These are phyloP conservation scores for Cyclotella distinguenda DNA, from an alignment of 108 stramenopile species.

Conservation along the genomic window DNA sequence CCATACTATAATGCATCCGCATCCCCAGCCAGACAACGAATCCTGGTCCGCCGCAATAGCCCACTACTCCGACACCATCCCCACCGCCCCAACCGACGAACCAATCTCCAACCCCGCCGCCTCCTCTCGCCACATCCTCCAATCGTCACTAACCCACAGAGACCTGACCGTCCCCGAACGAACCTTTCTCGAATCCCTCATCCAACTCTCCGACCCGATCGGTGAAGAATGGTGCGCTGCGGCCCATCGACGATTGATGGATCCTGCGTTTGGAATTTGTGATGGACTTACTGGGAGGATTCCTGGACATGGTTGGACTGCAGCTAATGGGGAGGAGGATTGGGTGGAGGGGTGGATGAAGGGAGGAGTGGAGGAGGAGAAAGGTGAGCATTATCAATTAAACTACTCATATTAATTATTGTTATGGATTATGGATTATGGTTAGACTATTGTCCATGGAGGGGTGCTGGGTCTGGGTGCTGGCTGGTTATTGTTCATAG, in stretches of 20 bases:
- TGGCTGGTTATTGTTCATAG: too few species aligned
- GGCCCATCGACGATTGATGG: neutral
- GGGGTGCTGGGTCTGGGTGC: too few species aligned
- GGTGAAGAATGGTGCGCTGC: neutral
- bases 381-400: neutral
- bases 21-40: too few species aligned
- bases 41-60: too few species aligned
- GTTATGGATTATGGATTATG: neutral
- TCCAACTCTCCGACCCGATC: neutral
- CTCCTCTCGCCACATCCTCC: too few species aligned
- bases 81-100: too few species aligned
- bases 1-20: too few species aligned
- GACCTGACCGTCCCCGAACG: too few species aligned
- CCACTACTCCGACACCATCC: too few species aligned
- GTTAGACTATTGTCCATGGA: too few species aligned
- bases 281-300: neutral
- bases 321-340: neutral
- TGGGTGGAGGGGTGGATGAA: neutral
- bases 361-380: neutral
- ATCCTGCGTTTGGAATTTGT: neutral
- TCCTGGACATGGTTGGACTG: constrained; percentile 1
- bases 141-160: too few species aligned
- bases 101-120: too few species aligned
- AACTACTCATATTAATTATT: neutral
- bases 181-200: constrained; percentile 7